phyloP scores from a whole-genome alignment of 176 grass and related monocot genomes.

The Stipa capillata region DNA sequence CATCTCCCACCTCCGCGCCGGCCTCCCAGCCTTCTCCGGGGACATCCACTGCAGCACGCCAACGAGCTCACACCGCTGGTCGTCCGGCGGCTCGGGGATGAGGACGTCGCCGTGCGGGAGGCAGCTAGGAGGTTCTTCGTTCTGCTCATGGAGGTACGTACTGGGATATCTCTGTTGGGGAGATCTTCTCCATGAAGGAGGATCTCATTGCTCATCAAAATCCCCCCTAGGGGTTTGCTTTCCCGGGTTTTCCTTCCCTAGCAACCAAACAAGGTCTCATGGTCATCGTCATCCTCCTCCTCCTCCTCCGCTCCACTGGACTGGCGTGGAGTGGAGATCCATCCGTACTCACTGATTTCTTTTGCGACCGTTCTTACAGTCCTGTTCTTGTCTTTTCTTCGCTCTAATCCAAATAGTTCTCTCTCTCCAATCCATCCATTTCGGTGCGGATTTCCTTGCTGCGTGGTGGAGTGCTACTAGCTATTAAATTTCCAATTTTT shows the following conservation, averaged over 20 bases:
- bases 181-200: too few species aligned
- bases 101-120: slow-evolving; percentile 47
- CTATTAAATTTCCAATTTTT: not conserved
- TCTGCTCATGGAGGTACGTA: slow-evolving; percentile 61
- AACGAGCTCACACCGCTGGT: slow-evolving; percentile 45
- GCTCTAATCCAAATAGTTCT: not conserved
- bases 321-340: too few species aligned
- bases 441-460: not conserved
- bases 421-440: not conserved
- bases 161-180: too few species aligned
- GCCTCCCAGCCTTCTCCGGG: slow-evolving; percentile 39
- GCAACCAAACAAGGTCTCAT: too few species aligned
- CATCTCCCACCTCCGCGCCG: slow-evolving; percentile 41
- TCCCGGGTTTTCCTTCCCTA: too few species aligned
- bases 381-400: not conserved
- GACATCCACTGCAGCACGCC: slow-evolving; percentile 28
- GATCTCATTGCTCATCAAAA: too few species aligned
- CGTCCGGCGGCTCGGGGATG: slow-evolving; percentile 43
- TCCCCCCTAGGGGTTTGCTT: too few species aligned
- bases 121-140: slow-evolving; percentile 59
- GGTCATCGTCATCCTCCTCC: not conserved
- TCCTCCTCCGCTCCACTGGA: not conserved
- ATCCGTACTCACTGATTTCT: too few species aligned
- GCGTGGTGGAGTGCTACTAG: not conserved
- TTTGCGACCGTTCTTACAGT: not conserved